phyloP scores from a whole-genome alignment of 371 early-diverging fungal species.

The Mucor lusitanicus region DNA sequence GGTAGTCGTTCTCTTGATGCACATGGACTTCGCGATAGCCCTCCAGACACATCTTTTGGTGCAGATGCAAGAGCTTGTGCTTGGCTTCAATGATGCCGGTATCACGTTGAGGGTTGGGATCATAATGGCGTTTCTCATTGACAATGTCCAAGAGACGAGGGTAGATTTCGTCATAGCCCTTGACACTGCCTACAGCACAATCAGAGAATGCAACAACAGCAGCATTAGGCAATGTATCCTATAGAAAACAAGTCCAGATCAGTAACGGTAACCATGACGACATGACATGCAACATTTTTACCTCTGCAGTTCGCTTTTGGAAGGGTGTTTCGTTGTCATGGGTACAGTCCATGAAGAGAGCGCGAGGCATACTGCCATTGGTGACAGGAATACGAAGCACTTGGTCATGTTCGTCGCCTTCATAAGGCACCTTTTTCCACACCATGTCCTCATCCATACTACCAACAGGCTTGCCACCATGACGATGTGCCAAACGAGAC shows the following conservation, averaged over 20 bases:
- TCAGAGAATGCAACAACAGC: slow-evolving; percentile 89
- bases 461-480: slow-evolving; percentile 89
- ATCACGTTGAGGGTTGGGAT: slow-evolving; percentile 45
- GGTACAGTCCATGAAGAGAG: slow-evolving; percentile 97
- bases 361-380: slow-evolving; percentile 73
- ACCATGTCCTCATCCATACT: slow-evolving; percentile 66
- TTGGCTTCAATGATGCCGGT: slow-evolving; percentile 76
- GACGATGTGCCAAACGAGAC: slow-evolving; percentile 83
- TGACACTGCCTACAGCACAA: slow-evolving; percentile 93
- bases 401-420: slow-evolving; percentile 42
- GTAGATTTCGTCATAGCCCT: slow-evolving; percentile 94
- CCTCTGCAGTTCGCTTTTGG: slow-evolving; percentile 78
- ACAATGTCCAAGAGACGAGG: slow-evolving; percentile 87
- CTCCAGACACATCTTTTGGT: slow-evolving; percentile 78
- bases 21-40: slow-evolving; percentile 92
- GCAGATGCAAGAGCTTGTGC: slow-evolving; percentile 71
- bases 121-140: slow-evolving; percentile 80
- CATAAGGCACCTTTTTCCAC: slow-evolving; percentile 48
- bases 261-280: neutral
- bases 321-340: slow-evolving; percentile 97
- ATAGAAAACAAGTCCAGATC: neutral
- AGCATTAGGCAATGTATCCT: slow-evolving; percentile 88
- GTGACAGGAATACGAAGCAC: slow-evolving; percentile 37
- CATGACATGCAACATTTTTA: neutral
- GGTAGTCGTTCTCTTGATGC: slow-evolving; percentile 90